Evolutionary conservation across 2,329 filamentous ascomycete species (phyloP).

Genomic region (Periconia digitata): DNA sequence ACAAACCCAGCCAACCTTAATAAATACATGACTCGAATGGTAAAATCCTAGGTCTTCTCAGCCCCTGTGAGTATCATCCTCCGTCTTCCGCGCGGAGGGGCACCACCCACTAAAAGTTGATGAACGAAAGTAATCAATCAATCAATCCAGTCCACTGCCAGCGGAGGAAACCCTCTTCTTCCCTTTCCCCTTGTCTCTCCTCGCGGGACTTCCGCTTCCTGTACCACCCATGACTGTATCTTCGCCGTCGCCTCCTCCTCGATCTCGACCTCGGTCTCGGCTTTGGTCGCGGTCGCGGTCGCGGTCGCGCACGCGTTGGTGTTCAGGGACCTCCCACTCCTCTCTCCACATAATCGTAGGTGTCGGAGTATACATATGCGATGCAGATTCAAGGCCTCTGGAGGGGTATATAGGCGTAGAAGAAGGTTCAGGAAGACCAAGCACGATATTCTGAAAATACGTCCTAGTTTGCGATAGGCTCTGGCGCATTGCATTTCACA

Average conservation of each 20-base stretch:
- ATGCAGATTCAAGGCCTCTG: not conserved
- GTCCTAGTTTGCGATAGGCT: slow-evolving; percentile 35
- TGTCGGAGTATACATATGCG: not conserved
- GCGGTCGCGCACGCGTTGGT: slow-evolving; percentile 1
- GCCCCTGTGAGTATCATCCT: no score
- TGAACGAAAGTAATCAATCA: no score
- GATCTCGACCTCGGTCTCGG: no score
- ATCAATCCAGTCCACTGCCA: not conserved
- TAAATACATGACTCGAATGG: no score
- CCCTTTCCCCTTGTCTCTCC: slow-evolving; percentile 2
- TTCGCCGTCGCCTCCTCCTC: not conserved
- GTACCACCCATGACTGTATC: not conserved
- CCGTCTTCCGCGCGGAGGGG: no score
- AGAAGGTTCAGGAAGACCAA: slow-evolving; percentile 19
- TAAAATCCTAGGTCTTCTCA: no score
- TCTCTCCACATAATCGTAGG: slow-evolving; percentile 6
- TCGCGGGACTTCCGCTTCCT: slow-evolving; percentile 1
- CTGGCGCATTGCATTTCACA: slow-evolving; percentile 3
- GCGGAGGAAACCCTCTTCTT: not conserved
- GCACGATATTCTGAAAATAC: slow-evolving; percentile 33
- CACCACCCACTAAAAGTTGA: no score
- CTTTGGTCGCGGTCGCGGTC: not conserved
- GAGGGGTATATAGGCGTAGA: not conserved
- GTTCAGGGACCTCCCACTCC: slow-evolving; percentile 13
- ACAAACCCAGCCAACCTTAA: no score